Evolutionary conservation across 1,284 basidiomycete genomes (phyloP), one percentile per base, ranked within the genome.

Genomic region (Cutaneotrichosporon sp.): DNA sequence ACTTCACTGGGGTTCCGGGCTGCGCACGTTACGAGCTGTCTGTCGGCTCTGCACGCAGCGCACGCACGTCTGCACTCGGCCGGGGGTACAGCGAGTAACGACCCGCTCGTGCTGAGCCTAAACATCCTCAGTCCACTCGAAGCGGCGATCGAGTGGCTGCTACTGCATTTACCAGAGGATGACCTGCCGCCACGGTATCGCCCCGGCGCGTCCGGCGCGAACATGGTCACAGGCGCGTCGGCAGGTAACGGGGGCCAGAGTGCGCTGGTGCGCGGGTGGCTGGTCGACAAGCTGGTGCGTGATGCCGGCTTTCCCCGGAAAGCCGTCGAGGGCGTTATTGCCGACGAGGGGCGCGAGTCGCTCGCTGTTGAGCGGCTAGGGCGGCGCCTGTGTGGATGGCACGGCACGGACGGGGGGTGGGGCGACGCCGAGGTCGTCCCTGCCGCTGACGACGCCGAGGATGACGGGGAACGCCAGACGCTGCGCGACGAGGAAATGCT

Each of bases 301-400:
- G 82, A 87, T 66, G 88, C 86, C 39, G 92, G 91, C 2, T 92
- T 86, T 77, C 91, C 91, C 8, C 75, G 81, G 1, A 82, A 85
- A 54, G 77, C 81, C 9, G 87, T 92, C 14, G 83, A 82, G 62
- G 77, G 79, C 23, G 80, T 78, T 50, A 77, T 82, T 30, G 56
- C 55, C 18, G 39, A 59, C 4, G 64, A 65, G 8, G 63, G 66
- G 15, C 54, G 63, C 22, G 73, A 77, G 49, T 70, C 69, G 0
- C 59, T 65, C 1, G 72, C 69, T 0, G 52, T 79, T 3, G 76
- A 78, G 40, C 45, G 74, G 1, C 61, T 79, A 4, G 68, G 72
- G 22, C 56, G 75, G 36, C 49, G 69, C 42, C 52, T 79, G 21
- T 73, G 72, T 45, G 77, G 76, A 0, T 76, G 71, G 72, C 46